Evolutionary conservation across 306 rosid species (phyloP).

Genomic region (Canavalia ensiformis): DNA sequence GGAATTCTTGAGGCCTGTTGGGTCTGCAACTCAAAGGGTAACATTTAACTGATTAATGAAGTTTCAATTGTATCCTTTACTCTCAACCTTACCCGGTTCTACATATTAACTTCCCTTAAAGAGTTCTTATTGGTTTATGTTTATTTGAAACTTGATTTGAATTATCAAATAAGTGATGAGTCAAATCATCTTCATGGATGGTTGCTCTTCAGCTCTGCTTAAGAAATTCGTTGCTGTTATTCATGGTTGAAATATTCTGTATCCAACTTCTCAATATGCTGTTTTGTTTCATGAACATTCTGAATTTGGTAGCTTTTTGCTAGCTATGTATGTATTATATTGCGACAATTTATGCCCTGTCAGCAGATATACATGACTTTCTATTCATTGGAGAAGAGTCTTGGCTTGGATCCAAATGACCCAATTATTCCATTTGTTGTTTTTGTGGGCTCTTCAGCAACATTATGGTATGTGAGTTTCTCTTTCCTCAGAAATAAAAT

Average conservation of each 20-base stretch:
- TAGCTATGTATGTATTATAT: slow-evolving; percentile 15
- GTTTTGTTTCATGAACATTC: slow-evolving; percentile 35
- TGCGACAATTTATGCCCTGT: slow-evolving; percentile 39
- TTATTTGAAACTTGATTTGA: slow-evolving; percentile 35
- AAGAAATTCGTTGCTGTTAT: slow-evolving; percentile 34
- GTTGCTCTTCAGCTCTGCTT: slow-evolving; percentile 11
- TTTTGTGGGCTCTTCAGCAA: slow-evolving; percentile 77
- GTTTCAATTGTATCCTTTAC: slow-evolving; percentile 30
- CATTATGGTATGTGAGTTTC: slow-evolving; percentile 78
- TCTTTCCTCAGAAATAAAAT: slow-evolving; percentile 48
- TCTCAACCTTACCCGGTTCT: slow-evolving; percentile 34
- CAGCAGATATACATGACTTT: slow-evolving; percentile 67
- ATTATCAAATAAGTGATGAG: slow-evolving; percentile 32
- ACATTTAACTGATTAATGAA: neutral
- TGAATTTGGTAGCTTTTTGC: slow-evolving; percentile 11
- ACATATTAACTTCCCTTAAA: slow-evolving; percentile 19
- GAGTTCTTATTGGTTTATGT: neutral
- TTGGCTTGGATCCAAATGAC: slow-evolving; percentile 94
- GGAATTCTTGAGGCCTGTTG: slow-evolving; percentile 70
- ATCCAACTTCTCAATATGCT: slow-evolving; percentile 9
- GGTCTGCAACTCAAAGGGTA: slow-evolving; percentile 76
- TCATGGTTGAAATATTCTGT: slow-evolving; percentile 19
- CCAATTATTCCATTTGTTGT: slow-evolving; percentile 84
- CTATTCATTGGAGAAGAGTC: slow-evolving; percentile 77
- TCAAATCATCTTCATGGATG: slow-evolving; percentile 31